Evolutionary conservation across 257 asterid genomes (phyloP).

Genomic region (Solanum phureja): DNA sequence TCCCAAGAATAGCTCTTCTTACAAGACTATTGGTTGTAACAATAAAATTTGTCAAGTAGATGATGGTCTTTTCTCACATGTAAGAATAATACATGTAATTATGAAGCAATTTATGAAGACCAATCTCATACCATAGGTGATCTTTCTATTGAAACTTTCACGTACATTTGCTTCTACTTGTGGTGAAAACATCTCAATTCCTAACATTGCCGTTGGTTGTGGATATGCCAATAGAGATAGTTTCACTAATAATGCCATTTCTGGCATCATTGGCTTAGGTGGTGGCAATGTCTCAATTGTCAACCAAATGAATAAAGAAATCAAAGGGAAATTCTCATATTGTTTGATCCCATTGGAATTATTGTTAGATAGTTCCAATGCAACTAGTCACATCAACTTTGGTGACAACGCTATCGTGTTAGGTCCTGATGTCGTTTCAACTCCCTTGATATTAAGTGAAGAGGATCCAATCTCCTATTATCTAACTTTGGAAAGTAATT

Average conservation of each 20-base stretch:
- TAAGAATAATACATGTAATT: no score
- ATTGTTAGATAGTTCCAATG: no score
- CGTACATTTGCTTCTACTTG: no score
- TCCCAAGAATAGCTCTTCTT: no score
- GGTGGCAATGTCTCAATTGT: background rate
- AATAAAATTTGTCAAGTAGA: no score
- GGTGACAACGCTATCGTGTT: background rate
- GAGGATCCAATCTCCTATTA: background rate
- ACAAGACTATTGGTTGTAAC: no score
- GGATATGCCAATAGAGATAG: background rate
- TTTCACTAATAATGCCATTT: background rate
- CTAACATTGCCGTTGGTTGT: background rate
- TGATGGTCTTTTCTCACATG: no score
- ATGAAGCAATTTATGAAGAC: no score
- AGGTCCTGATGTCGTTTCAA: slow-evolving; percentile 3
- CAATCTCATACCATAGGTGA: no score
- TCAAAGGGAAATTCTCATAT: slow-evolving; percentile 6
- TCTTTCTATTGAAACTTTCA: no score
- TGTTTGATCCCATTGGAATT: background rate
- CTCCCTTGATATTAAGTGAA: background rate
- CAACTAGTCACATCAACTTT: background rate
- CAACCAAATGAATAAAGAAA: background rate
- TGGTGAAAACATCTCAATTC: background rate
- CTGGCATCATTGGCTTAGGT: slow-evolving; percentile 11
- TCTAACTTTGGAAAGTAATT: background rate